Base-by-base conservation (phyloP, 2,329 filamentous ascomycete genomes). In the Blastomyces emzantsi region DNA sequence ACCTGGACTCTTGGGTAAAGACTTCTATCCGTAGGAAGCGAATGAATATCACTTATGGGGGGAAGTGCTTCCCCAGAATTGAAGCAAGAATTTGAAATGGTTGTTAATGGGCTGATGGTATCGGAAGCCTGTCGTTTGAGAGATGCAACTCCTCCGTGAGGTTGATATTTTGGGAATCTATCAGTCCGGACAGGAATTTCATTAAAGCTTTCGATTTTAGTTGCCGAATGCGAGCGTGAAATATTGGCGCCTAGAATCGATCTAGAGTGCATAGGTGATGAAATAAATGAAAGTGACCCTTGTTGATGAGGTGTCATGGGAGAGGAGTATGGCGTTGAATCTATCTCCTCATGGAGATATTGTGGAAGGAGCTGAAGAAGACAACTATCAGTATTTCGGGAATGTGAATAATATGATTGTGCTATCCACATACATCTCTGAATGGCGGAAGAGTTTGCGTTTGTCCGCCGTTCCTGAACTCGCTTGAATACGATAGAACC, bases 321-420 rank as follows among this genome's bases (percentile, higher is more conserved):
- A 52, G 67, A 68, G 62, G 70, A 70, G 65, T 73, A 76, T 65
- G 74, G 69, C 15, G 72, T 73, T 28, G 75, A 76, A 43, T 77
- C 75, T 64, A 77, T 77, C 65, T 76, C 75, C 65, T 76, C 74
- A 64, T 77, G 75, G 11, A 77, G 70, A 65, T 77, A 74, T 63
- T 74, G 70, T 33, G 75, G 75, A 17, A 77, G 73, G 15, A 77
- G 69, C 75, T 77, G 58, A 11, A 39, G 22, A 19, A 17, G 5
- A 49, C 1, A 19, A 25, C 19, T 33, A 60, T 64, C 39, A 62
- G 62, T 41, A 39, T 39, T 54, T 5, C 7, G 1, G 25, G 47
- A 60, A 36, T 17, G 17, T 19, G 4, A 39, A 56, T 33, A 36
- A 30, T 60, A 56, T 25, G 19, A 56, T 19, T 52, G 22, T 55